Base-by-base conservation (phyloP, 768 basidiomycete genomes). In the Tremella yokohamensis region DNA sequence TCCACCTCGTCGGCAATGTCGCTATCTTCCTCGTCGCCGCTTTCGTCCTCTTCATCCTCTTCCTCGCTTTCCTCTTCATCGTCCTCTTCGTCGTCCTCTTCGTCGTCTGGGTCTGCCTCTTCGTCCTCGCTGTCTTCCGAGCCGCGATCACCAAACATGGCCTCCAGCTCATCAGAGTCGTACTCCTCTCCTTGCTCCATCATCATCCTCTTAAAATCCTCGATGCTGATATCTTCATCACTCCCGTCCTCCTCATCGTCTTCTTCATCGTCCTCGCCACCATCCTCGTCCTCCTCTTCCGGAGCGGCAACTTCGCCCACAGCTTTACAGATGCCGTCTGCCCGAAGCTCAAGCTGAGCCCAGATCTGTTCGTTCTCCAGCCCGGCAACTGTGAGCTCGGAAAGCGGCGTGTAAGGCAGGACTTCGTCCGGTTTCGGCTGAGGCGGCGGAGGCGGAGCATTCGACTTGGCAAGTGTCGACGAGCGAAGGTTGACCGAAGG, bases 291-390 rank as follows among this genome's bases (percentile, higher is more conserved):
- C 24, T 68, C 77, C 2, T 70, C 77, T 24, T 76, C 76, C 25
- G 74, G 74, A 9, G 74, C 74, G 11, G 56, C 70, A 38, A 84
- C 81, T 56, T 80, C 80, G 49, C 87, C 82, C 40, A 94, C 77
- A 50, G 87, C 82, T 40, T 83, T 82, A 60, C 86, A 87, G 20
- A 97, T 79, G 45, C 81, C 82, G 60, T 84, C 82, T 15, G 85
- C 80, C 44, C 89, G 80, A 54, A 99, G 79, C 70, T 98, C 94
- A 54, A 98, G 76, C 78, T 99, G 94, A 40, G 86, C 86, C 94
- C 94, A 99, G 24, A 97, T 80, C 74, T 94, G 92, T 56, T 89
- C 88, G 20, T 84, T 82, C 64, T 85, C 87, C 84, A 96, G 86
- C 16, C 82, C 86, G 19, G 90, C 84, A 12, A 85, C 79, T 58